phyloP scores from a whole-genome alignment of 2,329 filamentous ascomycete species.

The Rosellinia necatrix region DNA sequence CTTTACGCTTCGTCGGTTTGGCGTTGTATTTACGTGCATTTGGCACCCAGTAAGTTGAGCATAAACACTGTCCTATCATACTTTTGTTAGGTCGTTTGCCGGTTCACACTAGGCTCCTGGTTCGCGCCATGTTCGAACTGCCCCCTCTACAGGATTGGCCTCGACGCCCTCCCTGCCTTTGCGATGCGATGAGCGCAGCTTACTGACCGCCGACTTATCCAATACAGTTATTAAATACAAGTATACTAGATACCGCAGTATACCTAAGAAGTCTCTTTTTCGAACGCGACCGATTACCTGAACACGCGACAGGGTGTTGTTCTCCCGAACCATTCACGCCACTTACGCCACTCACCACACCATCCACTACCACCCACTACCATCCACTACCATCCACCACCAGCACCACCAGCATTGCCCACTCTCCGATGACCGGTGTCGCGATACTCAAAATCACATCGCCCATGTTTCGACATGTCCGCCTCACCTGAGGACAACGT shows the following conservation, averaged over 20 bases:
- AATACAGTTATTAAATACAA: not conserved
- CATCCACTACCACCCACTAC: too few relatives aligned
- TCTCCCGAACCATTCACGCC: not conserved
- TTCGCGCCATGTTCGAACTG: not conserved
- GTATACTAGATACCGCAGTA: conserved; percentile 4
- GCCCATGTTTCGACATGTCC: conserved; percentile 27
- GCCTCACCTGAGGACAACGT: conserved; percentile 3
- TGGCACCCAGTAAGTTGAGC: not conserved
- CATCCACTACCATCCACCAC: too few relatives aligned
- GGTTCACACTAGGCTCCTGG: not conserved
- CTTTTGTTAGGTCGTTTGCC: not conserved
- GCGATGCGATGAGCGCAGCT: not conserved
- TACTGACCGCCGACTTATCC: not conserved
- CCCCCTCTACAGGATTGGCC: not conserved
- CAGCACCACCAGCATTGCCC: too few relatives aligned
- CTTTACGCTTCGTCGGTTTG: not conserved
- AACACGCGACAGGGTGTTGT: not conserved
- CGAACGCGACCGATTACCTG: not conserved
- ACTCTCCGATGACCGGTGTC: conserved; percentile 17
- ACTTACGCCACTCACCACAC: too few relatives aligned
- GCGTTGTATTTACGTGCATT: not conserved
- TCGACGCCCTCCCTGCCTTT: not conserved
- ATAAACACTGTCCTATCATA: not conserved
- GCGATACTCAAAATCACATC: not conserved
- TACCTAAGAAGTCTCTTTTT: not conserved